Evolutionary conservation across 75 land plant genomes (phyloP), one percentile per base, ranked within the genome.

Genomic region (Adiantum capillusveneris): DNA sequence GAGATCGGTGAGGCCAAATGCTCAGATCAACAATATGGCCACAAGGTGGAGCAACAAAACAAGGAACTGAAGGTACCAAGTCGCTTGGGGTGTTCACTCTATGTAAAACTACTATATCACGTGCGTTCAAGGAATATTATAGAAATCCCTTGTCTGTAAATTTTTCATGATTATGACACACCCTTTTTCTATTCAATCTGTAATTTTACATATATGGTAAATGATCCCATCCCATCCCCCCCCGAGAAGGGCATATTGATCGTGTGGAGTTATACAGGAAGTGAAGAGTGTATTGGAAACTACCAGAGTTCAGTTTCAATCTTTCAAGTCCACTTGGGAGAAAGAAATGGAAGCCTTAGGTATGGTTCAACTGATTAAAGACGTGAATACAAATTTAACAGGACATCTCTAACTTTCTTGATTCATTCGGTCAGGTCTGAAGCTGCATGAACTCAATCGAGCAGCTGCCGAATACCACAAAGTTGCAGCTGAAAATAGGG

Each of bases 401-500:
- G 22, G 44, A 1, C 6, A 11, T 55, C 52, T 20, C 16, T 50
- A 17, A 16, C 0, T 29, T 29, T 49, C 13, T 20, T 25, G 34
- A 21, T 39, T 36, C 27, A 19, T 16, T 62, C 14, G 31, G 11
- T 18, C 72, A 85, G 88, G 30, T 13, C 48, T 53, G 19, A 73
- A 73, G 54, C 39, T 87, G 6, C 78, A 83, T 53, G 79, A 69
- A 31, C 68, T 81, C 31, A 75, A 63, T 42, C 46, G 55, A 46
- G 73, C 86, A 9, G 78, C 84, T 11, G 63, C 79, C 44, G 79
- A 70, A 0, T 88, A 88, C 44, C 76, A 82, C 52, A 79, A 82
- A 48, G 72, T 88, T 50, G 69, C 86, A n/a, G 86, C 84, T 24
- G 94, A 88, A 65, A 88, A 88, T 50, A 75, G 89, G 0, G 14